These are phyloP conservation scores for Nidularia pulvinata DNA, from an alignment of 768 basidiomycete genomes.

Conservation along the genomic window DNA sequence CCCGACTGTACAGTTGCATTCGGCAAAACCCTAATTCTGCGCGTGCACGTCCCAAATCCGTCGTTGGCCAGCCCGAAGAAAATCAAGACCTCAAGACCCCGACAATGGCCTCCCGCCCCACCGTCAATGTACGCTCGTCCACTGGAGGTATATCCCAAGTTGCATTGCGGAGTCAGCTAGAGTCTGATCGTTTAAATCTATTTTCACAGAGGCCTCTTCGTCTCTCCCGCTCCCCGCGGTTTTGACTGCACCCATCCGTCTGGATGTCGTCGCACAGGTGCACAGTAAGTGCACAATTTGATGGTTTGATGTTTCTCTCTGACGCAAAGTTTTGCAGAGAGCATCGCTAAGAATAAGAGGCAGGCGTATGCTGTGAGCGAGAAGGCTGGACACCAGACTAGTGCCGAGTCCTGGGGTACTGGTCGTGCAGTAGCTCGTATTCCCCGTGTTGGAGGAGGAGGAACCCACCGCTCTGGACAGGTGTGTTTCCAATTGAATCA, in stretches of 20 bases:
- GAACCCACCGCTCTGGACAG: conserved; percentile 98
- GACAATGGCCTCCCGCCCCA: conserved; percentile 91
- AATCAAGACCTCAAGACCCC: conserved; percentile 43
- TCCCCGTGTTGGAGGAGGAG: conserved; percentile 98
- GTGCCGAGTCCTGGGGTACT: conserved; percentile 99
- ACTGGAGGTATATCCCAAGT: conserved; percentile 61
- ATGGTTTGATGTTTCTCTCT: not conserved
- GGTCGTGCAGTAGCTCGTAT: conserved; percentile 99
- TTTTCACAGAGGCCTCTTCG: conserved; percentile 69
- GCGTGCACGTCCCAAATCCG: conserved; percentile 13
- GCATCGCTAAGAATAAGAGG: conserved; percentile 96
- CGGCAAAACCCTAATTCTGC: conserved; percentile 39
- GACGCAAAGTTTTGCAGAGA: conserved; percentile 54
- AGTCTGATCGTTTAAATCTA: not conserved
- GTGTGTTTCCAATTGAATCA: conserved; percentile 35
- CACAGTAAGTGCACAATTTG: conserved; percentile 81
- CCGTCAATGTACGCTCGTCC: conserved; percentile 79
- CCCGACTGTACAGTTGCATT: conserved; percentile 30
- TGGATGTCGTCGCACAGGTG: conserved; percentile 97
- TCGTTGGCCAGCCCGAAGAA: conserved; percentile 17
- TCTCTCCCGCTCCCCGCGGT: conserved; percentile 95
- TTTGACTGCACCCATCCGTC: conserved; percentile 96
- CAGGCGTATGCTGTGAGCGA: conserved; percentile 97
- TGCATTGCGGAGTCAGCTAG: not conserved
- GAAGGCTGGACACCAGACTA: conserved; percentile 99